Evolutionary conservation across 352 stramenopile genomes (phyloP).

Genomic region (Pythium periplocum): DNA sequence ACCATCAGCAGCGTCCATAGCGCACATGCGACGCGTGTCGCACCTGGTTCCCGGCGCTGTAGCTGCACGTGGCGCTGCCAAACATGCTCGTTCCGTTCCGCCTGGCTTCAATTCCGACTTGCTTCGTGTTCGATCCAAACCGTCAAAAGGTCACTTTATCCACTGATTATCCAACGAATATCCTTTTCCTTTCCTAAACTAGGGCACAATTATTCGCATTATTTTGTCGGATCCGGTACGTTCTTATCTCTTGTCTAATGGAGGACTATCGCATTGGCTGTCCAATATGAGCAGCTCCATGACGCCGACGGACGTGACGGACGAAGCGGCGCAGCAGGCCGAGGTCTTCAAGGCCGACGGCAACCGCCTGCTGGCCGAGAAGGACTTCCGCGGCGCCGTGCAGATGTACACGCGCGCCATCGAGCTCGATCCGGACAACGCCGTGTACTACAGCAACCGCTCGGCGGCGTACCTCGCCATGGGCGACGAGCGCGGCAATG

Average conservation of each 20-base stretch:
- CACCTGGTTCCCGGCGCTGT: constrained; percentile 18
- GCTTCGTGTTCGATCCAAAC: background rate
- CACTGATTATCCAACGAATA: background rate
- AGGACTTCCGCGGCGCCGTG: constrained; percentile 58
- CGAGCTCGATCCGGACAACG: constrained; percentile 79
- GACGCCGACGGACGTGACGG: constrained; percentile 9
- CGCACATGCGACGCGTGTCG: background rate
- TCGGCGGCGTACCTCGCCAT: constrained; percentile 77
- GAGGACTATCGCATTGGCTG: too few relatives aligned
- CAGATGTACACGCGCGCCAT: constrained; percentile 83
- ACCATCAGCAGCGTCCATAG: background rate
- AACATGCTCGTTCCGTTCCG: constrained; percentile 20
- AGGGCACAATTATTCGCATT: background rate
- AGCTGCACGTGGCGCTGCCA: constrained; percentile 14
- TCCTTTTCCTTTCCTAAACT: too few relatives aligned
- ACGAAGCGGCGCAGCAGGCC: constrained; percentile 61
- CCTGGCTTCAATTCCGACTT: background rate
- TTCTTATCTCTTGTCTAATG: too few relatives aligned
- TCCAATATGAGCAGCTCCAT: too few relatives aligned
- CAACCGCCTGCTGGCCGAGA: constrained; percentile 62
- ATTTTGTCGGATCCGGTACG: too few relatives aligned
- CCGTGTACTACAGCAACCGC: constrained; percentile 84
- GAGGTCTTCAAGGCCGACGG: constrained; percentile 83
- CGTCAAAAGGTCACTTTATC: constrained; percentile 7
- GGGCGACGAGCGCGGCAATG: constrained; percentile 76